These are phyloP conservation scores for Aspergillus vadensis DNA, from an alignment of 2,329 filamentous ascomycete genomes.

Conservation along the genomic window DNA sequence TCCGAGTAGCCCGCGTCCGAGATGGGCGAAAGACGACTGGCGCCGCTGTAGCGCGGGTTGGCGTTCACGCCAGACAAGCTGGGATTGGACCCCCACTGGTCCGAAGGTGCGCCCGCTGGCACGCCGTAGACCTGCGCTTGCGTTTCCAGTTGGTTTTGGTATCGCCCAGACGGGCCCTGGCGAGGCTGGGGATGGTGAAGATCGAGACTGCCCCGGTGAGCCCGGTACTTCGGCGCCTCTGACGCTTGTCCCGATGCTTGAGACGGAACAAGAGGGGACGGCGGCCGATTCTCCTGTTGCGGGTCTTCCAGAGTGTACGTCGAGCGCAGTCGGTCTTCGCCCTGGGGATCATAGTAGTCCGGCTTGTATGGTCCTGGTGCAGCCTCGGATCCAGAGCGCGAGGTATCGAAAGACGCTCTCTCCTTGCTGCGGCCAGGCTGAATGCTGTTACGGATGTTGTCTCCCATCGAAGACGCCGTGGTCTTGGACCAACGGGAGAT, in stretches of 20 bases:
- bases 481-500: slow-evolving; percentile 98
- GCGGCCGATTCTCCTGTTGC: slow-evolving; percentile 51
- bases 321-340: slow-evolving; percentile 49
- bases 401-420: slow-evolving; percentile 65
- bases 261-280: slow-evolving; percentile 65
- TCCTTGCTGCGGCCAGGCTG: slow-evolving; percentile 57
- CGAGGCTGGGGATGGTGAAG: slow-evolving; percentile 67
- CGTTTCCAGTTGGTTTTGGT: slow-evolving; percentile 62
- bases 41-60: slow-evolving; percentile 40
- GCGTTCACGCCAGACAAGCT: slow-evolving; percentile 39
- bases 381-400: slow-evolving; percentile 76
- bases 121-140: slow-evolving; percentile 58
- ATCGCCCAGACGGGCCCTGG: slow-evolving; percentile 62
- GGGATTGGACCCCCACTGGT: slow-evolving; percentile 49
- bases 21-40: slow-evolving; percentile 48
- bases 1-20: slow-evolving; percentile 52
- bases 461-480: slow-evolving; percentile 82
- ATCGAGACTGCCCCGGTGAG: slow-evolving; percentile 64
- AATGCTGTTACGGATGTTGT: slow-evolving; percentile 69
- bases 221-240: slow-evolving; percentile 64
- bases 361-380: slow-evolving; percentile 61
- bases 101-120: slow-evolving; percentile 33
- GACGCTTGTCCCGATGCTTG: slow-evolving; percentile 55
- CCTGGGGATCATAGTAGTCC: slow-evolving; percentile 48
- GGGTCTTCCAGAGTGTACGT: slow-evolving; percentile 45